These are phyloP conservation scores for Tulasnella sp. DNA, from an alignment of 768 basidiomycete genomes.

Conservation along the genomic window DNA sequence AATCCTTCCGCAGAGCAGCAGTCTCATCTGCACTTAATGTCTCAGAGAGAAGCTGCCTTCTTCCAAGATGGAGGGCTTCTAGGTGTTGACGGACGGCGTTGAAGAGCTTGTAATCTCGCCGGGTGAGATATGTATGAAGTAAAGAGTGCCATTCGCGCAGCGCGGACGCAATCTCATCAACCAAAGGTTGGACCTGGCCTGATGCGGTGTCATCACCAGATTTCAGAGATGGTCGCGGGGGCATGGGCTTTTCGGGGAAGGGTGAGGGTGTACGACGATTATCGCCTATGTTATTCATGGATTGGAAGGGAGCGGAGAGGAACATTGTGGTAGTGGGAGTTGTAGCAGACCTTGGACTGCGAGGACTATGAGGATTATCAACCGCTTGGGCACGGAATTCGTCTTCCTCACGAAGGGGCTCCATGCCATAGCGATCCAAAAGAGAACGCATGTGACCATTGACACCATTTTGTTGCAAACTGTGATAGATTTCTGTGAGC, in stretches of 20 bases:
- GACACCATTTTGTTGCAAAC: conserved; percentile 33
- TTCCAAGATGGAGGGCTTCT: conserved; percentile 80
- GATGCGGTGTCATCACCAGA: conserved; percentile 87
- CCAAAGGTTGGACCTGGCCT: conserved; percentile 72
- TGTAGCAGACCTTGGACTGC: neutral
- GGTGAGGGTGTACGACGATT: conserved; percentile 20
- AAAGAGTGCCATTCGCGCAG: conserved; percentile 90
- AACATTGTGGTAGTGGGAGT: neutral
- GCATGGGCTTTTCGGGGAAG: conserved; percentile 51
- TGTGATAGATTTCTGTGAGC: conserved; percentile 58
- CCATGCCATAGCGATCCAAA: conserved; percentile 29
- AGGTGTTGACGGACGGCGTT: conserved; percentile 76
- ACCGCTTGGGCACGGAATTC: conserved; percentile 27
- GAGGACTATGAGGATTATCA: conserved; percentile 2
- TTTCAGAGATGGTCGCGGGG: conserved; percentile 86
- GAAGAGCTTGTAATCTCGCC: conserved; percentile 82
- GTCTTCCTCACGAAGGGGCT: conserved; percentile 50
- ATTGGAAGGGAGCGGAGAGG: neutral
- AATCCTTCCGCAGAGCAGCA: conserved; percentile 63
- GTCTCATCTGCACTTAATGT: conserved; percentile 83
- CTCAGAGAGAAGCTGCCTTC: conserved; percentile 77
- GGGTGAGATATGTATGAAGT: conserved; percentile 82
- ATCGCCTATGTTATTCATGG: too few relatives aligned
- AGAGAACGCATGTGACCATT: conserved; percentile 22
- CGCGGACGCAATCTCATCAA: conserved; percentile 95